phyloP scores from a whole-genome alignment of 176 grass and related monocot genomes.

The Poa pratensis region DNA sequence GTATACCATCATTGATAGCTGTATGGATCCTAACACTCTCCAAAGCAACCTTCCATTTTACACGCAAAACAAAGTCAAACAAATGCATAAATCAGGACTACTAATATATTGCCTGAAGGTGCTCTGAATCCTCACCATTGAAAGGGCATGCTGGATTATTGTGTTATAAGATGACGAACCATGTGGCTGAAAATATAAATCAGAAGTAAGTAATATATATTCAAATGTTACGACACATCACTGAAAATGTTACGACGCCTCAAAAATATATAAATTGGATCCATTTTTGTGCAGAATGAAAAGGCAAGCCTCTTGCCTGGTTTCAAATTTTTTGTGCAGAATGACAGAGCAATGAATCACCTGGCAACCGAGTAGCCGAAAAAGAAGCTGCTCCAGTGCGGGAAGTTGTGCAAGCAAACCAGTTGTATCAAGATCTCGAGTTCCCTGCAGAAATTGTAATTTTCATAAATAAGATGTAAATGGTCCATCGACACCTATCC shows the following conservation, averaged over 20 bases:
- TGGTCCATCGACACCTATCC: neutral
- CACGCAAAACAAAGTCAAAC: constrained; percentile 48
- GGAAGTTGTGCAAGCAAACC: constrained; percentile 84
- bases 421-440: constrained; percentile 63
- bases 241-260: neutral
- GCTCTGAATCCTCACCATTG: constrained; percentile 69
- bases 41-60: constrained; percentile 70
- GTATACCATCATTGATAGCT: constrained; percentile 85
- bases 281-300: neutral
- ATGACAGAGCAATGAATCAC: constrained; percentile 50
- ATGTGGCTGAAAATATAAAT: constrained; percentile 58
- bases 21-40: constrained; percentile 89
- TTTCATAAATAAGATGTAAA: constrained; percentile 20
- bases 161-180: constrained; percentile 82
- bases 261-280: neutral
- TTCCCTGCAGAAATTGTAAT: constrained; percentile 55
- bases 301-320: too few relatives aligned
- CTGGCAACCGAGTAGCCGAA: constrained; percentile 83
- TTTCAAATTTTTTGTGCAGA: neutral
- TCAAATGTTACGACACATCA: neutral
- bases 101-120: neutral
- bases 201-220: constrained; percentile 20
- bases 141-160: constrained; percentile 88
- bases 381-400: constrained; percentile 75
- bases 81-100: constrained; percentile 24